A percentile compares a stretch with the other conserved stretches of the same genome.
These are phyloP conservation scores for Dentipellis fragilis DNA, from an alignment of 768 basidiomycete genomes.

Conservation along the genomic window DNA sequence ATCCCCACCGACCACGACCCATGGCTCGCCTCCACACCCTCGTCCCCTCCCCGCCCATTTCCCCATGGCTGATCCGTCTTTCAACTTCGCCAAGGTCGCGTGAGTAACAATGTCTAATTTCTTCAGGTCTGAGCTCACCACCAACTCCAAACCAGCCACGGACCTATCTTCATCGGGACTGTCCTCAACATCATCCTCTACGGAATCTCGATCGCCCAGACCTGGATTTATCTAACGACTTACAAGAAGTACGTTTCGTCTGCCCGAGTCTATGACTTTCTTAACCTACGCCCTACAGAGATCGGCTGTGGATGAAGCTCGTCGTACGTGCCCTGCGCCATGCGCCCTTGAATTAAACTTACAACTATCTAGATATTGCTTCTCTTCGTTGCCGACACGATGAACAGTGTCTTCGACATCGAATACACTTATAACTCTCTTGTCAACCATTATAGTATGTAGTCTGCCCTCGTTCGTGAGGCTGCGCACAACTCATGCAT, in stretches of 20 bases:
- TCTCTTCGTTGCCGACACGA: slow-evolving; percentile 4
- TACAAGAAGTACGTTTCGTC: slow-evolving; percentile 4
- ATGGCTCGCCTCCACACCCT: not conserved
- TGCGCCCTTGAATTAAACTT: too few relatives aligned
- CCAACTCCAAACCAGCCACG: not conserved
- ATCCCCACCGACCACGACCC: not conserved
- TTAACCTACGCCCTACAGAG: not conserved
- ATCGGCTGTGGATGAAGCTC: slow-evolving; percentile 8
- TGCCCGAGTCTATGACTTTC: too few relatives aligned
- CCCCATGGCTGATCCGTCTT: not conserved
- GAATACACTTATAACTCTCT: slow-evolving; percentile 5
- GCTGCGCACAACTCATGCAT: not conserved
- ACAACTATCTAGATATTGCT: not conserved
- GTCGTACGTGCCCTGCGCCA: slow-evolving; percentile 4
- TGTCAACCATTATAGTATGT: slow-evolving; percentile 6
- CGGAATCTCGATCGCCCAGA: slow-evolving; percentile 8
- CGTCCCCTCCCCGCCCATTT: not conserved
- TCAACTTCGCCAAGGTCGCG: slow-evolving; percentile 3
- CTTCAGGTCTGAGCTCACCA: too few relatives aligned
- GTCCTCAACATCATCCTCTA: slow-evolving; percentile 8
- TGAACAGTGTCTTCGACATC: slow-evolving; percentile 8
- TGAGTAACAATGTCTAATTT: not conserved
- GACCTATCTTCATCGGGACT: slow-evolving; percentile 9
- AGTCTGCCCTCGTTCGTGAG: not conserved
- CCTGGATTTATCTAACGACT: slow-evolving; percentile 4